Base-by-base conservation (phyloP, 495 filamentous ascomycete species). In the Annulohypoxylon maeteangense region DNA sequence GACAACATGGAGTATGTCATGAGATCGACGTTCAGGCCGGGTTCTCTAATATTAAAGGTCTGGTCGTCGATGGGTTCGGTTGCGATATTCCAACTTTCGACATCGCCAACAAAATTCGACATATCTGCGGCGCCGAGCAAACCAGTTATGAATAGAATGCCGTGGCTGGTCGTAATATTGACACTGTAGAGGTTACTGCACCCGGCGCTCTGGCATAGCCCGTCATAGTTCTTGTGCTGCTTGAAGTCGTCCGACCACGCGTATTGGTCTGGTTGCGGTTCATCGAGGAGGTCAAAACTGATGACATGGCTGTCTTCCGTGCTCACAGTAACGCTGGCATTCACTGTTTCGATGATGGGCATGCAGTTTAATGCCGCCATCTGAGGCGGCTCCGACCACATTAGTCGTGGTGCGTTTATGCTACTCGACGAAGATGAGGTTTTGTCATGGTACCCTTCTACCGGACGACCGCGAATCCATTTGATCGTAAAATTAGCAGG, bases 1-100 rank as follows among this genome's bases (percentile, higher is more conserved):
- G 65, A 65, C 48, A 78, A 72, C 74, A 81, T 78, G 7, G 78
- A 56, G 18, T 79, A 81, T n/a, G 74, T 76, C 79, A 81, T 80
- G 23, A 80, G 78, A 44, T 83, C 80, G 70, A 79, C 74, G 67
- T 81, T 83, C 0, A 81, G 63, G 4, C 80, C 78, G 2, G 75
- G 67, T 0, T 75, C 71, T 27, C 79, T 79, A 47, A 82, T 79
- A 27, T 77, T 81, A 67, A 73, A 82, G 0, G 79, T 81, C 57
- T 77, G 76, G 62, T 82, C 78, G 22, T 62, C 22, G 18, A 78
- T 61, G 20, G 75, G 65, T 60, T 82, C 81, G 4, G 54, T 40
- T 12, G n/a, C 16, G 8, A 40, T 31, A 32, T 40, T 12, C 20
- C 36, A 57, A 6, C 20, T 40, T 3, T 57, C 32, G 31, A 36